A percentile compares a stretch with the other conserved stretches of the same genome.
Conservation (phyloP, 2,329 filamentous ascomycete species). For the Paraphoma chrysanthemicola region DNA sequence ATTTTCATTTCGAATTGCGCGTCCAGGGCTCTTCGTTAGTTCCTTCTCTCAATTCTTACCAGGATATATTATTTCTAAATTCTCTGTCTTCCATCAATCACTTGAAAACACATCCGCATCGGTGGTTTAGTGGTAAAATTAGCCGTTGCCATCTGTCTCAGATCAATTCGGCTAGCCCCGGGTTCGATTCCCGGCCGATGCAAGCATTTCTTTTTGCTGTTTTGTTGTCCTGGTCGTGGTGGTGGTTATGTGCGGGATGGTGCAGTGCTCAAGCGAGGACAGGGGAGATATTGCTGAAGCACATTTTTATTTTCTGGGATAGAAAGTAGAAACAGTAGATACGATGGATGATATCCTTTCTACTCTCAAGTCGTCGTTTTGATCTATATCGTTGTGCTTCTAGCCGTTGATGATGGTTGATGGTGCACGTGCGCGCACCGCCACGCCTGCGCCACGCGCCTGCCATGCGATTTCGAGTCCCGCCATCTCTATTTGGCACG, state of each 20-base stretch:
- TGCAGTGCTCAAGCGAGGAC: too few relatives aligned
- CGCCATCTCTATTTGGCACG: constrained; percentile 23
- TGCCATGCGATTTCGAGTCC: constrained; percentile 22
- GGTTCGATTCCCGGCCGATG: constrained; percentile 35
- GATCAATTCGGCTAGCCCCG: constrained; percentile 29
- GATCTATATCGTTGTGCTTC: neutral
- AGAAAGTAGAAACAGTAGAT: neutral
- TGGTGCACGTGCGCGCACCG: constrained; percentile 11
- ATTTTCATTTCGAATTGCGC: too few relatives aligned
- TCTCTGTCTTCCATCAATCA: neutral
- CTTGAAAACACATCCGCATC: constrained; percentile 11
- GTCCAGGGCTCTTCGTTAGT: too few relatives aligned
- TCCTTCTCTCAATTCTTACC: too few relatives aligned
- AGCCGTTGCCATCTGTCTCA: constrained; percentile 27
- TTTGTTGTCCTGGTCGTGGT: neutral
- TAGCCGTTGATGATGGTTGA: neutral
- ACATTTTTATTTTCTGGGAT: neutral
- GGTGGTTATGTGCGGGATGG: neutral
- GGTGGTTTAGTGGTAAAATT: constrained; percentile 39
- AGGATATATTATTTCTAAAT: neutral
- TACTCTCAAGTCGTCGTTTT: too few relatives aligned
- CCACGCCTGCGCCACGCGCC: constrained; percentile 12
- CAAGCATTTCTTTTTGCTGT: constrained; percentile 14
- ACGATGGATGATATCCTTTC: too few relatives aligned
- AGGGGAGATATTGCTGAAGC: too few relatives aligned